Base-by-base conservation (phyloP, 2,329 filamentous ascomycete species). In the Epichloe elymi region DNA sequence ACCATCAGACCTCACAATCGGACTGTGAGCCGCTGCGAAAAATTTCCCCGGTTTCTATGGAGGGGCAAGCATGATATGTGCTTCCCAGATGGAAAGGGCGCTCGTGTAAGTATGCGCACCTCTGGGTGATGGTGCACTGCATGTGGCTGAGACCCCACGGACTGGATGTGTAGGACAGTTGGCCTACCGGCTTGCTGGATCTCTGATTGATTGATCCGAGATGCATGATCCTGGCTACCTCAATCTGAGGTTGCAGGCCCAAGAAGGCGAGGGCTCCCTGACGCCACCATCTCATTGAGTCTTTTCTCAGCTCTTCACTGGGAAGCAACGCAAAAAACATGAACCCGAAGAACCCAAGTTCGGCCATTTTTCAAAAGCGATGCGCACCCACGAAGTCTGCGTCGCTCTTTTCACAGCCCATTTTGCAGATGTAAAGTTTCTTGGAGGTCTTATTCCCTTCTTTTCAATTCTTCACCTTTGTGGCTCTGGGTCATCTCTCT, bases 121-220 rank as follows among this genome's bases (percentile, higher is more conserved):
- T 17, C 12, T 14, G 23, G 41, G 11, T 30, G 15, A 7, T 26
- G 33, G 30, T 19, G 15, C 46, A 40, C 23, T 17, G 38, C 46
- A 35, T 30, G n/a, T 26, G 42, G 50, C 46, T 49, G 50, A 46
- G 26, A 41, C 46, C 26, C 46, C 15, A 38, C 26, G 36, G 15
- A 23, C 33, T 39, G 44, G 12, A 30, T 45, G 14, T 26, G 44
- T 17, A n/a, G n/a, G 33, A 19, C 43, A 23, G 30, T 17, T 17
- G 5, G 46, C 33, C 35, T 38, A 19, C 30, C 41, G 35, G 49
- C 49, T 41, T 45, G 33, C 42, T 52, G 35, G 40, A 49, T 52
- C 41, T 49, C 33, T 48, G 44, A 51, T 51, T 30, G 46, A 45
- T 35, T 36, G 46, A 49, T 41, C 20, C 40, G 20, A 52, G 46